phyloP scores from a whole-genome alignment of 768 basidiomycete species.

The Tricholoma bakamatsutake region DNA sequence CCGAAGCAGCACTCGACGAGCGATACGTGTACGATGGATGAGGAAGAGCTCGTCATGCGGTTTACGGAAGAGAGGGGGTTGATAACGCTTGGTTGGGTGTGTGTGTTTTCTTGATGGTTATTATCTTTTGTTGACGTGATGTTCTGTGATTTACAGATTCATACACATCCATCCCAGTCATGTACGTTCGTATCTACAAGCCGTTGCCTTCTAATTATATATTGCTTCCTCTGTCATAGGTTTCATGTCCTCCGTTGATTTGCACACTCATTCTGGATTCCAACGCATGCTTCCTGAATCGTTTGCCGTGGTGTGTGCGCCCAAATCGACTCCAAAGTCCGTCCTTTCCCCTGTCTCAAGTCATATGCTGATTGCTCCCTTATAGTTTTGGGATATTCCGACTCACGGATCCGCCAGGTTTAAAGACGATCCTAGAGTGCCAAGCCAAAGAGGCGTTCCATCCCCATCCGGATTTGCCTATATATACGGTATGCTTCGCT shows the following conservation, averaged over 20 bases:
- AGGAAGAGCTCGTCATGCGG: slow-evolving; percentile 80
- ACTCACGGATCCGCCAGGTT: slow-evolving; percentile 80
- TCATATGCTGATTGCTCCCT: background rate
- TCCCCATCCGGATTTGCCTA: slow-evolving; percentile 76
- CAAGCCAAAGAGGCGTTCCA: slow-evolving; percentile 74
- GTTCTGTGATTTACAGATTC: slow-evolving; percentile 51
- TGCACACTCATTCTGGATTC: slow-evolving; percentile 89
- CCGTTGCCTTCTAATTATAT: background rate
- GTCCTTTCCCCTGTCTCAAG: slow-evolving; percentile 13
- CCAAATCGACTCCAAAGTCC: slow-evolving; percentile 69
- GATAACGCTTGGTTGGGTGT: slow-evolving; percentile 89
- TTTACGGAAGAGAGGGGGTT: slow-evolving; percentile 79
- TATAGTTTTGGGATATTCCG: slow-evolving; percentile 83
- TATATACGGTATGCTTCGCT: slow-evolving; percentile 67
- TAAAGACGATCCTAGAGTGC: slow-evolving; percentile 67
- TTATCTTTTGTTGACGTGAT: slow-evolving; percentile 2
- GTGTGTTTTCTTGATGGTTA: slow-evolving; percentile 19
- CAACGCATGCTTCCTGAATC: slow-evolving; percentile 89
- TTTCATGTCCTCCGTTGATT: slow-evolving; percentile 93
- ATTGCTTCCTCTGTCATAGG: slow-evolving; percentile 29
- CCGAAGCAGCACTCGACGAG: slow-evolving; percentile 86
- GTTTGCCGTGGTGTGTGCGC: slow-evolving; percentile 90
- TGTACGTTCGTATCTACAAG: slow-evolving; percentile 61
- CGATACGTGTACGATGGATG: slow-evolving; percentile 91
- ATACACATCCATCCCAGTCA: slow-evolving; percentile 87